Evolutionary conservation across 2,329 filamentous ascomycete species (phyloP).

Genomic region (Aspergillus sp.): DNA sequence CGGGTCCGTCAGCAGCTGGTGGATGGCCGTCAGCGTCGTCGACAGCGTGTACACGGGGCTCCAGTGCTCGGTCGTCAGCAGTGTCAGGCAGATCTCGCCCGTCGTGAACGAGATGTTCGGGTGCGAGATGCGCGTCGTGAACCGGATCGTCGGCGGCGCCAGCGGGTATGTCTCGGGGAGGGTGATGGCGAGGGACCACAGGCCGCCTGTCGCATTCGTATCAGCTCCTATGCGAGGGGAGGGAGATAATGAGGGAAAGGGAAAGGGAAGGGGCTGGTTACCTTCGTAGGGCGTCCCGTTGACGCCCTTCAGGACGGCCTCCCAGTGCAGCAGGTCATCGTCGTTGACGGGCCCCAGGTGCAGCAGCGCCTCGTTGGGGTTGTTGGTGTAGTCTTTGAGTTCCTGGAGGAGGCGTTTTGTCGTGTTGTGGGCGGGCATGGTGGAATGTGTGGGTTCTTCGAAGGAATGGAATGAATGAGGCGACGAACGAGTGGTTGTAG

Average conservation of each 20-base stretch:
- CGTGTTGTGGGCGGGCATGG: slow-evolving; percentile 35
- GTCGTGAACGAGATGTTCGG: slow-evolving; percentile 72
- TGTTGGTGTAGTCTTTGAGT: slow-evolving; percentile 56
- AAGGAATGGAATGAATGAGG: slow-evolving; percentile 10
- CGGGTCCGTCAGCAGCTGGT: slow-evolving; percentile 47
- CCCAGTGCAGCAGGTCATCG: slow-evolving; percentile 58
- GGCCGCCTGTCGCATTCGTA: slow-evolving; percentile 54
- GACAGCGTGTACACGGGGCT: slow-evolving; percentile 77
- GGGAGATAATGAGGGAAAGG: neutral
- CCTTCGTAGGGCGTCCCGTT: slow-evolving; percentile 61
- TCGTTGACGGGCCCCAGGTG: slow-evolving; percentile 58
- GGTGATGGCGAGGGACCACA: slow-evolving; percentile 77
- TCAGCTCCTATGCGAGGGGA: neutral
- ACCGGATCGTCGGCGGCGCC: slow-evolving; percentile 72
- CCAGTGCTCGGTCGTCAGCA: slow-evolving; percentile 73
- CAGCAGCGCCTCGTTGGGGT: slow-evolving; percentile 57
- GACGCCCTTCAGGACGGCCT: slow-evolving; percentile 61
- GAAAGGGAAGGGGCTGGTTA: slow-evolving; percentile 26
- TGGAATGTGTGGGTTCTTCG: slow-evolving; percentile 2
- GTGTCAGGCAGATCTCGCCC: slow-evolving; percentile 91
- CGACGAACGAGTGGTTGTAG: neutral
- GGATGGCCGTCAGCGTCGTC: slow-evolving; percentile 46
- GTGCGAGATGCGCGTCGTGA: slow-evolving; percentile 82
- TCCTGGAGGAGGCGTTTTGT: slow-evolving; percentile 63
- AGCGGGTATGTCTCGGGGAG: slow-evolving; percentile 79